Evolutionary conservation across 2,329 filamentous ascomycete species (phyloP).

Genomic region (Ploettnerulaceae sp.): DNA sequence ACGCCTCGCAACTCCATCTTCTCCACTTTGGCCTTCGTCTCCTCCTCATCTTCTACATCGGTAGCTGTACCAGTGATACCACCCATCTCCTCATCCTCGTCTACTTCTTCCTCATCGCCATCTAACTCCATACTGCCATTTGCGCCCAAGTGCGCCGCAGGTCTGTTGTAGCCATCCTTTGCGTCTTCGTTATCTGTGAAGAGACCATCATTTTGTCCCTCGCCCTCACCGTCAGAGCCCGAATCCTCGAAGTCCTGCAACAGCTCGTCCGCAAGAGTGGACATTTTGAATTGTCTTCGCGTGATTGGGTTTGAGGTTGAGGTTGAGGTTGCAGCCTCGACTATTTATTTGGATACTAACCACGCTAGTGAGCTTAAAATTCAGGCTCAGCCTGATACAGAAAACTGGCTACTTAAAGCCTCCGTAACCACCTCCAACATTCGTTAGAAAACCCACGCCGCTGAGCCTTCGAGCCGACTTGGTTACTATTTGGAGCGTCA

Average conservation of each 20-base stretch:
- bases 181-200: conserved; percentile 41
- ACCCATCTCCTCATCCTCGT: conserved; percentile 55
- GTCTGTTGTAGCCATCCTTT: conserved; percentile 34
- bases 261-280: conserved; percentile 87
- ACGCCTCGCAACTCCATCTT: conserved; percentile 72
- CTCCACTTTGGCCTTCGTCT: conserved; percentile 73
- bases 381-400: conserved; percentile 6
- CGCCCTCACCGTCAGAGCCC: conserved; percentile 70
- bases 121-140: conserved; percentile 53
- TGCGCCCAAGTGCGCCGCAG: conserved; percentile 33
- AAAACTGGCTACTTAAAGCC: conserved; percentile 3
- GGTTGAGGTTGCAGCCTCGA: not conserved
- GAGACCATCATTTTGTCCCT: conserved; percentile 47
- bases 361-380: not conserved
- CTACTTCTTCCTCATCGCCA: conserved; percentile 53
- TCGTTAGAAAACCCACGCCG: not conserved
- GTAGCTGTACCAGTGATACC: conserved; percentile 40
- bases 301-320: not conserved
- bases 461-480: not conserved
- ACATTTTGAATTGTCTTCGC: conserved; percentile 51
- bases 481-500: not conserved
- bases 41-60: conserved; percentile 57
- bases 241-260: conserved; percentile 88
- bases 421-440: not conserved
- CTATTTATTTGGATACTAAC: not conserved